phyloP scores from a whole-genome alignment of 805 yeast genomes.

The Candida sithepensis region DNA sequence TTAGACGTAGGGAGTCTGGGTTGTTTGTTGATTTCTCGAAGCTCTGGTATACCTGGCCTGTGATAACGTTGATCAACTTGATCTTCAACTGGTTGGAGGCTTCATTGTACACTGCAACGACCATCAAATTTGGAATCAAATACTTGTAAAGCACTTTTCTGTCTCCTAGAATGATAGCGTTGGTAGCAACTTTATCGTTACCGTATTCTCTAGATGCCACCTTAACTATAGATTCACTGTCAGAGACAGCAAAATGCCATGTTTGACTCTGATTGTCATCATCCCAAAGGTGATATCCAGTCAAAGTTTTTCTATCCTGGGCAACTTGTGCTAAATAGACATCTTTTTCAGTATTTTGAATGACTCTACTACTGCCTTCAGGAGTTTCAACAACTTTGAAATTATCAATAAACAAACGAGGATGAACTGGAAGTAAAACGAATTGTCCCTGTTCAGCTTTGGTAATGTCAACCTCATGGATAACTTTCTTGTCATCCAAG shows the following conservation, averaged over 20 bases:
- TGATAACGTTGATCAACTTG: slow-evolving; percentile 59
- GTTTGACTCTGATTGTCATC: slow-evolving; percentile 7
- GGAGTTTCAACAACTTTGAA: slow-evolving; percentile 6
- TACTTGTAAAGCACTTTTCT: slow-evolving; percentile 80
- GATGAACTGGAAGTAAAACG: slow-evolving; percentile 1
- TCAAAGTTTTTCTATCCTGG: slow-evolving; percentile 4
- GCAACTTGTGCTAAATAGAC: slow-evolving; percentile 12
- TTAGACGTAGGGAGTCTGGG: slow-evolving; percentile 40
- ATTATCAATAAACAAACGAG: slow-evolving; percentile 1
- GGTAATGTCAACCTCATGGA: slow-evolving; percentile 11
- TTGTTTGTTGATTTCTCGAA: slow-evolving; percentile 31
- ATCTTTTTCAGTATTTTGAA: slow-evolving; percentile 12
- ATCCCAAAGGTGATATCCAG: slow-evolving; percentile 11
- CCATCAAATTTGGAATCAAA: slow-evolving; percentile 65
- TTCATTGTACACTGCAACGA: slow-evolving; percentile 39
- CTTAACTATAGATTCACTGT: slow-evolving; percentile 37
- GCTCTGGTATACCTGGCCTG: slow-evolving; percentile 55
- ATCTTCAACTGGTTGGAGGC: slow-evolving; percentile 36
- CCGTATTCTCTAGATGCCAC: slow-evolving; percentile 37
- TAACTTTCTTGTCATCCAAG: slow-evolving; percentile 1
- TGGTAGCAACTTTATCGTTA: slow-evolving; percentile 44
- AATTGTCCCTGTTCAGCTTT: background rate
- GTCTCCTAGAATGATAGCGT: slow-evolving; percentile 68
- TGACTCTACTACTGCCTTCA: slow-evolving; percentile 6
- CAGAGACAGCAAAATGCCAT: slow-evolving; percentile 15